phyloP scores from a whole-genome alignment of 495 filamentous ascomycete genomes.

The Cenococcum geophilum region DNA sequence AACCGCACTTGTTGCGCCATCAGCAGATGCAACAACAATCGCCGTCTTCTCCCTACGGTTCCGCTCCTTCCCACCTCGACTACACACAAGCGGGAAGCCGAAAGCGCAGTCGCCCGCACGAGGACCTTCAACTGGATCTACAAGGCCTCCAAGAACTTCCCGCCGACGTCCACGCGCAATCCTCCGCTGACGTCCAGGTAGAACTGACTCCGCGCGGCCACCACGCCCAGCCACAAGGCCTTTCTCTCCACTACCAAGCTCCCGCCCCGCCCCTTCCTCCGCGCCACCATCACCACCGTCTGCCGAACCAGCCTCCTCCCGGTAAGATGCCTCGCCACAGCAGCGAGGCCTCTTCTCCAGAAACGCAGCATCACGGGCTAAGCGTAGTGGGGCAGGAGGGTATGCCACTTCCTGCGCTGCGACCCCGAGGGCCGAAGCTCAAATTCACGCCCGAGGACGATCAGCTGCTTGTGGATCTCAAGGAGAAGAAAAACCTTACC shows the following conservation, averaged over 20 bases:
- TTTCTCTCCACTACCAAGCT: slow-evolving; percentile 19
- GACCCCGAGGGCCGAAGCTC: slow-evolving; percentile 75
- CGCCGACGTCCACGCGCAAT: slow-evolving; percentile 30
- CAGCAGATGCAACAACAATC: slow-evolving; percentile 31
- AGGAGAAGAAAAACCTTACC: slow-evolving; percentile 85
- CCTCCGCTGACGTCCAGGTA: slow-evolving; percentile 21
- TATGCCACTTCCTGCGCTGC: slow-evolving; percentile 71
- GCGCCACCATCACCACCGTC: slow-evolving; percentile 56
- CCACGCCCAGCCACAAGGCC: slow-evolving; percentile 31
- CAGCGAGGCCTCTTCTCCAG: slow-evolving; percentile 14
- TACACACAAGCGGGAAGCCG: slow-evolving; percentile 16
- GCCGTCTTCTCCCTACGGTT: slow-evolving; percentile 20
- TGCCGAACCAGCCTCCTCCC: slow-evolving; percentile 54
- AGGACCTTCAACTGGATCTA: slow-evolving; percentile 28
- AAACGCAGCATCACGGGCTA: slow-evolving; percentile 39
- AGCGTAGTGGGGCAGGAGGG: slow-evolving; percentile 75
- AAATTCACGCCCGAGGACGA: slow-evolving; percentile 91
- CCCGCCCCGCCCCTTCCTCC: slow-evolving; percentile 19
- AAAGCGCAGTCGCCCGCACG: slow-evolving; percentile 33
- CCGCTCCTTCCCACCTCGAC: slow-evolving; percentile 10
- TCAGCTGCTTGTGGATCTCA: slow-evolving; percentile 72
- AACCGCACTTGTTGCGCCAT: slow-evolving; percentile 39
- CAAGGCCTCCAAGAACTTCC: slow-evolving; percentile 25
- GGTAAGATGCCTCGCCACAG: slow-evolving; percentile 49
- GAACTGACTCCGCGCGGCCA: slow-evolving; percentile 37